These are phyloP conservation scores for Ramalina intermedia DNA, from an alignment of 495 filamentous ascomycete species.

Conservation along the genomic window DNA sequence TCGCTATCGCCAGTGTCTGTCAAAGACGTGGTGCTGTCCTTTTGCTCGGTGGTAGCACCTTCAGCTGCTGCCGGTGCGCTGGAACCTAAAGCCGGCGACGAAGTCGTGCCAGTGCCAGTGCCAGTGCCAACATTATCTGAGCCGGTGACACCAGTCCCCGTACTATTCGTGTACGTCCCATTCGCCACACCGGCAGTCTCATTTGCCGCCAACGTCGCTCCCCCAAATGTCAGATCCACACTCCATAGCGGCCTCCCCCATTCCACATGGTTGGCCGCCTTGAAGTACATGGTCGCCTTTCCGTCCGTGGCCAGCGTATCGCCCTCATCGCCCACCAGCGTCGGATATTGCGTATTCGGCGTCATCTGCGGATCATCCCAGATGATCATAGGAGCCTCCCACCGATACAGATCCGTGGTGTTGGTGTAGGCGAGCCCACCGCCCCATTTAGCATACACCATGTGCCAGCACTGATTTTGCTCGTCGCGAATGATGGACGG, in stretches of 20 bases:
- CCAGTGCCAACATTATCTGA: too few relatives aligned
- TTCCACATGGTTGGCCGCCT: background rate
- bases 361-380: background rate
- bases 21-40: too few relatives aligned
- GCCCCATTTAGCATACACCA: constrained; percentile 1
- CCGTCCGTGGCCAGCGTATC: background rate
- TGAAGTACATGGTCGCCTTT: background rate
- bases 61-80: too few relatives aligned
- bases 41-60: too few relatives aligned
- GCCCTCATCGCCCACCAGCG: background rate
- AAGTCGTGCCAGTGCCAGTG: too few relatives aligned
- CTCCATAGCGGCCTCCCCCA: background rate
- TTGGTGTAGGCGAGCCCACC: background rate
- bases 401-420: background rate
- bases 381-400: background rate
- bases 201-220: background rate
- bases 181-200: too few relatives aligned
- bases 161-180: too few relatives aligned
- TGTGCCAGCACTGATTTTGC: background rate
- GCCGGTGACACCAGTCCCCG: too few relatives aligned
- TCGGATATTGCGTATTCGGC: background rate
- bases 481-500: constrained; percentile 1
- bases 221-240: background rate
- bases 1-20: too few relatives aligned
- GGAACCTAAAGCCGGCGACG: too few relatives aligned